Evolutionary conservation across 768 basidiomycete genomes (phyloP), one percentile per base, ranked within the genome.

Genomic region (Exidia glandulosa): DNA sequence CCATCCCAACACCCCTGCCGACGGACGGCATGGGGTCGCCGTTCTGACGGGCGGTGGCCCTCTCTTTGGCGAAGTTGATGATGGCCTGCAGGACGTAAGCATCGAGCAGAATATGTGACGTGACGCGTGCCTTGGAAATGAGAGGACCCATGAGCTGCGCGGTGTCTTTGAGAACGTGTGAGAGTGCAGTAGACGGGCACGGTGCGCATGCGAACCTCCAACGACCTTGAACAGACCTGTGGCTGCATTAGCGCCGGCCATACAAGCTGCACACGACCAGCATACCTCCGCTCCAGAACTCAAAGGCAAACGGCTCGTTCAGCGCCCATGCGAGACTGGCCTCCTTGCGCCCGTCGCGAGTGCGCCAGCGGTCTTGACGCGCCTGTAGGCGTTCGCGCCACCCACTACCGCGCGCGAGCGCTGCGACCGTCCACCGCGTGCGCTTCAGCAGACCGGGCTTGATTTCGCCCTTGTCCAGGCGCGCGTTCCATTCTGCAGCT

Each of bases 101-200:
- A 19, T 59, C 29, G 57, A 27, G 4, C 19, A 27, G 66, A 27
- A 31, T 34, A 12, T 27, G 32, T 19, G n/a, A 16, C 27, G 27
- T n/a, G 32, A 7, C 3, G 31, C 64, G 33, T 66, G 81, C 82
- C 73, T 81, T 83, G 50, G 84, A 78, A 23, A 87, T 62, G 27
- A 88, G 67, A 1, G 86, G 85, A 3, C 80, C 79, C 78, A 85
- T 84, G 33, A 85, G 72, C 67, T 82, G 81, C 0, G 81, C 64
- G 0, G 79, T 81, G 67, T 88, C 86, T 13, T 81, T 83, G 31
- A 84, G 63, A 36, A 86, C 80, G 77, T 85, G 66, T 29, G 68
- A 58, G 57, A 62, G 31, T 31, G 63, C 25, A 33, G 4, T 12
- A 59, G 41, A 25, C n/a, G n/a, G n/a, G n/a, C 41, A 27, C 1